Base-by-base conservation (phyloP, 331 rosid genomes). In the Stylosanthes scabra region DNA sequence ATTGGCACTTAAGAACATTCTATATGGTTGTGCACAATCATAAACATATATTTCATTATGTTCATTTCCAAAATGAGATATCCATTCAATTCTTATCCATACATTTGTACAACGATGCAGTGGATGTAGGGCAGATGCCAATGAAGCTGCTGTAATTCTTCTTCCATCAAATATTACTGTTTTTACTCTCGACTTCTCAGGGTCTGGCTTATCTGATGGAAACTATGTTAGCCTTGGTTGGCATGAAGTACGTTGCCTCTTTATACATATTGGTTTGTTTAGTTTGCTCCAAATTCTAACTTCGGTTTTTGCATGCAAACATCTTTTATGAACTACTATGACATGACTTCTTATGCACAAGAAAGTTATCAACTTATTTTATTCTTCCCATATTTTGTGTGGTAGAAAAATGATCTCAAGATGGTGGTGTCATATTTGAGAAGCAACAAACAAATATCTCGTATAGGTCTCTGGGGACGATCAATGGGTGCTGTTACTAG, bases 401-500 rank as follows among this genome's bases (percentile, higher is more conserved):
- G 79, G 74, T 77, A 94, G 97, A 95, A 87, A 87, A 89, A 92
- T 74, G 99, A 95, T 87, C 97, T 95, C 78, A 95, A 95, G 90
- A 76, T 88, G 67, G 99, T 86, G 84, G 92, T 95, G 59, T 83
- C 97, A 13, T 70, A 95, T 84, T 86, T 95, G 82, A 86, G 99
- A 78, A 84, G 91, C 90, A 92, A 87, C 93, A 92, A 84, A 76
- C 93, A 88, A 79, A 83, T 86, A 83, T 90, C 97, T 6, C 86
- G 85, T 61, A 88, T 95, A 52, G 99, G 99, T 79, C 96, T 95
- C 13, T 95, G 97, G 99, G 99, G 99, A 54, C 87, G 97, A 71
- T 95, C 99, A 12, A 95, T 95, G 99, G 97, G 99, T 15, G 97
- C 99, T 52, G 99, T 95, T 62, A 95, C 99, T 57, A 88, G 99